phyloP scores from a whole-genome alignment of 2,329 filamentous ascomycete species.

The Alternaria dauci region DNA sequence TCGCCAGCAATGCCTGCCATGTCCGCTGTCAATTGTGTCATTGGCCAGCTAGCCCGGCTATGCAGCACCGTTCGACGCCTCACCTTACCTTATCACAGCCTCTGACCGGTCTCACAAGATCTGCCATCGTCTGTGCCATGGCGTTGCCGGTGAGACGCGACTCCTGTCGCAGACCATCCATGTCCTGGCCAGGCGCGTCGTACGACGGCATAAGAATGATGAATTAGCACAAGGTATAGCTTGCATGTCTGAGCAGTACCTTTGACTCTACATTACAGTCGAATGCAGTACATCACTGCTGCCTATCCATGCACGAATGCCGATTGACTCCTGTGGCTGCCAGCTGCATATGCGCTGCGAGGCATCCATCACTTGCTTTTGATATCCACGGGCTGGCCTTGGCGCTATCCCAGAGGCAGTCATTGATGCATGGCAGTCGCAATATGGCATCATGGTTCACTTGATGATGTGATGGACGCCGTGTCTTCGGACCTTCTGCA shows the following conservation, averaged over 20 bases:
- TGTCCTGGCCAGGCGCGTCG: constrained; percentile 13
- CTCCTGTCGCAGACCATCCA: constrained; percentile 7
- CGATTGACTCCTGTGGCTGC: not conserved
- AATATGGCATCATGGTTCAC: not conserved
- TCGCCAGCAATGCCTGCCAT: not conserved
- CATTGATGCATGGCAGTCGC: not conserved
- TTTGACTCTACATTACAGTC: not conserved
- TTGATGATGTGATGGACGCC: constrained; percentile 3
- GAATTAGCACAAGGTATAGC: not conserved
- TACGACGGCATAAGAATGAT: constrained; percentile 13
- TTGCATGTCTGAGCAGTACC: not conserved
- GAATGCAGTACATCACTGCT: not conserved
- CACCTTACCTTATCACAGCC: constrained; percentile 3
- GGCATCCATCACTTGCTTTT: constrained; percentile 11
- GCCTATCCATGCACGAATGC: constrained; percentile 2
- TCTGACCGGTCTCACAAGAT: constrained; percentile 39
- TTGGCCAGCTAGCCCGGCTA: constrained; percentile 17
- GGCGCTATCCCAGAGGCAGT: not conserved
- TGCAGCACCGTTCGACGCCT: constrained; percentile 28
- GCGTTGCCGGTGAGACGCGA: constrained; percentile 34
- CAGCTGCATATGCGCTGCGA: constrained; percentile 11
- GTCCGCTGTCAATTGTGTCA: constrained; percentile 21
- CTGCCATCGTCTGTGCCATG: constrained; percentile 27
- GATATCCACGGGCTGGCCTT: constrained; percentile 6
- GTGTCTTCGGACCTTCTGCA: constrained; percentile 5